Percentiles rank a stretch among this genome's conserved stretches.
phyloP scores from a whole-genome alignment of 768 basidiomycete species.

The Clitopilus passeckerianus region DNA sequence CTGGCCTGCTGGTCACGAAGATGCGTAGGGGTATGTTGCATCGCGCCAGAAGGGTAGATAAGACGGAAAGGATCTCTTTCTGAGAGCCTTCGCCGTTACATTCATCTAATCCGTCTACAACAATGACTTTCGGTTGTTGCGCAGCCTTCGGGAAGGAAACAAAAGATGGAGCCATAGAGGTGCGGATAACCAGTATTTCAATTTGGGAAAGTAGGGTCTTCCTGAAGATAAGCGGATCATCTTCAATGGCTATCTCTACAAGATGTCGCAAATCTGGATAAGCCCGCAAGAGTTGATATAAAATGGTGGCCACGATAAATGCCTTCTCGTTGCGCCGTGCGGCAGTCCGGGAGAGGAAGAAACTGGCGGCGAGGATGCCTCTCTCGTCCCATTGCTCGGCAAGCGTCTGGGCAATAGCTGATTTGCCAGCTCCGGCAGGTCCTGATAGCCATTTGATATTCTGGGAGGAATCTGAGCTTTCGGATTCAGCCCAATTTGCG shows the following conservation, averaged over 20 bases:
- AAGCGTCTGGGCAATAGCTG: not conserved
- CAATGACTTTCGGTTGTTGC: not conserved
- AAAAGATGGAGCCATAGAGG: not conserved
- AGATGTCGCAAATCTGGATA: not conserved
- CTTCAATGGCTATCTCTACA: not conserved
- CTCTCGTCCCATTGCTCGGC: not conserved
- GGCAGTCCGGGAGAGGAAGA: not conserved
- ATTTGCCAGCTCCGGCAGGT: conserved; percentile 14
- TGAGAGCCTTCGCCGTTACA: not conserved
- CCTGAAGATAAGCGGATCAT: not conserved
- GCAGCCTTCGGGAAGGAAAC: not conserved
- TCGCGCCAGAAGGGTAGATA: not conserved
- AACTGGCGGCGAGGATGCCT: not conserved
- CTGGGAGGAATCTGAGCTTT: not conserved
- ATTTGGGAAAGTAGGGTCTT: not conserved
- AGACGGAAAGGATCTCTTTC: not conserved
- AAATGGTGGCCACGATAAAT: not conserved
- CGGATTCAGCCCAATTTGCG: not conserved
- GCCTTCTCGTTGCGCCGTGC: not conserved
- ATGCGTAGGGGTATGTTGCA: not conserved
- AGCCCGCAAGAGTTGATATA: not conserved
- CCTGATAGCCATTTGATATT: conserved; percentile 12
- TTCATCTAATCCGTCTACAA: not conserved
- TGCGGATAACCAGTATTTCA: not conserved
- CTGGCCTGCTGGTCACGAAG: not conserved